Conservation (phyloP, 1,284 basidiomycete species). For the Athelia psychrophila region DNA sequence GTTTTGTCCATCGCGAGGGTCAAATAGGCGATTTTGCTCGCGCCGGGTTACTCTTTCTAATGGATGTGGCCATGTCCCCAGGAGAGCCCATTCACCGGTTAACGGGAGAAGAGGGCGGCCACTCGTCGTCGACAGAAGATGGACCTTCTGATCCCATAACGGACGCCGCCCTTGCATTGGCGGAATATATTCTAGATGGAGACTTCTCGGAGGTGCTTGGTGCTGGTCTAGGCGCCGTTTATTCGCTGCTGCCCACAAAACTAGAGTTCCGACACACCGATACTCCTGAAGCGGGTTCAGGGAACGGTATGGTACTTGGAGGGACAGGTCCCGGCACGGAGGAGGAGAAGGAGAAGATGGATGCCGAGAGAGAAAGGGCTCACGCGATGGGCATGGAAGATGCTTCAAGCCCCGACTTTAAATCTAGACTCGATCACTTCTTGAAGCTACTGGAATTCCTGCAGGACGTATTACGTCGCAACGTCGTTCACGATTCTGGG, state of each 20-base stretch:
- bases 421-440: slow-evolving; percentile 81
- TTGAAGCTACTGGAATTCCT: slow-evolving; percentile 90
- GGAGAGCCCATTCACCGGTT: slow-evolving; percentile 45
- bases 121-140: slow-evolving; percentile 24
- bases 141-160: slow-evolving; percentile 61
- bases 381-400: slow-evolving; percentile 69
- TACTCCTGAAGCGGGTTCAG: slow-evolving; percentile 34
- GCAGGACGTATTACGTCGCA: slow-evolving; percentile 81
- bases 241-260: slow-evolving; percentile 88
- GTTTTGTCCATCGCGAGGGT: slow-evolving; percentile 94
- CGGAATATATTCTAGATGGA: slow-evolving; percentile 91
- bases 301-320: slow-evolving; percentile 66
- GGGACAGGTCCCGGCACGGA: slow-evolving; percentile 44
- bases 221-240: slow-evolving; percentile 91
- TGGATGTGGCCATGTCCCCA: slow-evolving; percentile 91
- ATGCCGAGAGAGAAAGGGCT: slow-evolving; percentile 51
- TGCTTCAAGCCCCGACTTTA: slow-evolving; percentile 76
- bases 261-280: slow-evolving; percentile 61
- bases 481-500: slow-evolving; percentile 38
- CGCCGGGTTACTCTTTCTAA: slow-evolving; percentile 87
- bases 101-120: slow-evolving; percentile 26
- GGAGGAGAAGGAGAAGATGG: slow-evolving; percentile 52
- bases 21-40: slow-evolving; percentile 93
- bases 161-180: slow-evolving; percentile 82
- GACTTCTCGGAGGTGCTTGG: slow-evolving; percentile 97